Evolutionary conservation across 1,284 basidiomycete genomes (phyloP), one percentile per base, ranked within the genome.

Genomic region (Cystobasidium sp.): DNA sequence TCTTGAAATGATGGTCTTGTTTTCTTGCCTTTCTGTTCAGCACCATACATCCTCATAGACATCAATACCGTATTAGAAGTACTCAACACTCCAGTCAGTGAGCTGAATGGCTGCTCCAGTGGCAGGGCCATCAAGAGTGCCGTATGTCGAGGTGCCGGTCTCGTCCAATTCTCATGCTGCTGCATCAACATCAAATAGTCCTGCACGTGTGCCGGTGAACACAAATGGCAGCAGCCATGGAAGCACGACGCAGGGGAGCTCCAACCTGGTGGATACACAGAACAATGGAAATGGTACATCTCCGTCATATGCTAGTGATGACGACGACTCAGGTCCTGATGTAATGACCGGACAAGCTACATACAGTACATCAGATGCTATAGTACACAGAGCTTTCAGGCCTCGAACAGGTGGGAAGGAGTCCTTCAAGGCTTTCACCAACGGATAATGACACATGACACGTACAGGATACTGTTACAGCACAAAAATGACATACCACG

Each of bases 381-480:
- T 68, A 22, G 43, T 68, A 44, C 53, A 56, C 43, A 12, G 66
- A 47, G 52, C 53, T 16, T 20, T 68, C 37, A 31, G 55, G 20
- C 44, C 66, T 14, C 37, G 39, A 7, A 68, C 66, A 14, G 66
- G 66, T 68, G 31, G 5, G 31, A 31, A 22, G 46, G 66, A 1
- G 12, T 51, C 14, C 14, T 8, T 18, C 47, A 41, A 39, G 51
- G 2, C 10, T 10, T 20, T 22, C 31, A 22, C 4, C 44, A 1
- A 6, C 37, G 8, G 12, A 10, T n/a, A 51, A 22, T 41, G 31
- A 46, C 18, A 16, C 41, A 62, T 68, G 55, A 12, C 8, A 52
- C 46, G 9, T 12, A n/a, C 70, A 22, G 95, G 94, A 58, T 94
- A 92, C 84, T 90, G 97, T 70, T 98, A 92, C 80, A 91, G 92